Base-by-base conservation (phyloP, 2,329 filamentous ascomycete genomes). In the Xylaria sp. region DNA sequence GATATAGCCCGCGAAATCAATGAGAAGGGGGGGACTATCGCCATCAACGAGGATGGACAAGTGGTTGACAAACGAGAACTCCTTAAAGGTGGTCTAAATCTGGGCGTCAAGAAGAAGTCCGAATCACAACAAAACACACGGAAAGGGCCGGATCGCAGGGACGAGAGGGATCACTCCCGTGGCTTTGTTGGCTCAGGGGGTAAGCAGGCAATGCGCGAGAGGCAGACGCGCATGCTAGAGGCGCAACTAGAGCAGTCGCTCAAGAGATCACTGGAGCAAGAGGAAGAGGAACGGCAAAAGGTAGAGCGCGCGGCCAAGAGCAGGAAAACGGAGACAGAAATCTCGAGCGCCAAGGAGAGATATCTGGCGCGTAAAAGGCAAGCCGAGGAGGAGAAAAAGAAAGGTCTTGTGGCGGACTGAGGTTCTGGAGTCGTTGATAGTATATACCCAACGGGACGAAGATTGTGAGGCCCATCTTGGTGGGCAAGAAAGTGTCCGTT, bases 31-130 rank as follows among this genome's bases (percentile, higher is more conserved):
- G 89, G 81, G 0, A 81, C 83, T 3, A 86, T 96, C 44, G 86
- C 88, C 7, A 80, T 95, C 73, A 95, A 95, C 73, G 92, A 96
- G 68, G 92, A 96, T 44, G 92, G 92, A 0, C 88, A 94, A 75
- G 89, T 96, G 1, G 90, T 93, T 29, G 92, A 96, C 77, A 95
- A 94, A 82, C 85, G 92, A n/a, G 90, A 96, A 77, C 82, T 96
- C 9, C 85, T 96, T 6, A 85, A 82, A 53, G 90, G 92, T 6
- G 92, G 92, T 29, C 83, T 96, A 58, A 96, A 96, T 73, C 80
- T 96, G 20, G 85, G 85, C 56, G 82, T 85, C 0, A 90, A 87
- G 76, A 89, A 89, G 72, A 89, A 88, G 76, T 74, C 76, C 10
- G 80, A 85, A 63, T 77, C 77, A 17, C 71, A 76, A 54, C 73